These are phyloP conservation scores for Diaporthe aspalathi DNA, from an alignment of 2,329 filamentous ascomycete genomes.

Conservation along the genomic window DNA sequence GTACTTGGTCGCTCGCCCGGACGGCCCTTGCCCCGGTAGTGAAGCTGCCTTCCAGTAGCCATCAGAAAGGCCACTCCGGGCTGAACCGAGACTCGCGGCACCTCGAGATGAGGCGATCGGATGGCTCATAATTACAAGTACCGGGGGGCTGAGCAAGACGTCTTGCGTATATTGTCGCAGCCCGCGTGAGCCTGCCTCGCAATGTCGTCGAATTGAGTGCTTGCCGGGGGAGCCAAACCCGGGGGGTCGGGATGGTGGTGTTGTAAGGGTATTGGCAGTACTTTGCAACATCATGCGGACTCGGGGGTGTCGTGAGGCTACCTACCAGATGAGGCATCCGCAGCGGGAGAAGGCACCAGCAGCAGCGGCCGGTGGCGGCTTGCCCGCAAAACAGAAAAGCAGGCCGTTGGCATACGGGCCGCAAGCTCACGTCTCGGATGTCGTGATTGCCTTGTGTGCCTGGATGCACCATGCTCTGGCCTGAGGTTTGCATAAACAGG, in stretches of 20 bases:
- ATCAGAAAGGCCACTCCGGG: not conserved
- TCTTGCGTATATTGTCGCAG: conserved; percentile 29
- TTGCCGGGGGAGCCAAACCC: not conserved
- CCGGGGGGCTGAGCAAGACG: conserved; percentile 15
- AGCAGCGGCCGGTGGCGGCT: conserved; percentile 16
- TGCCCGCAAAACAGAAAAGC: conserved; percentile 12
- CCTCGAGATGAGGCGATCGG: conserved; percentile 1
- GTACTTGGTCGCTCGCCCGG: not conserved
- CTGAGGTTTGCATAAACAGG: conserved; percentile 17
- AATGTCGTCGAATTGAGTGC: conserved; percentile 20
- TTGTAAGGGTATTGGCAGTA: not conserved
- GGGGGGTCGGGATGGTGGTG: not conserved
- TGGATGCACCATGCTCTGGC: conserved; percentile 24
- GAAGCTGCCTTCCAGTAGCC: not conserved
- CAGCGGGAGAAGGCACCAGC: not conserved
- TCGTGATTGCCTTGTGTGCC: conserved; percentile 25
- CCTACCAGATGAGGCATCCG: conserved; percentile 26
- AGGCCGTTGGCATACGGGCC: conserved; percentile 14
- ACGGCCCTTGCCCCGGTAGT: not conserved
- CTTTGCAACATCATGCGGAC: conserved; percentile 30
- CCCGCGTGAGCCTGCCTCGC: not conserved
- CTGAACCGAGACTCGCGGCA: not conserved
- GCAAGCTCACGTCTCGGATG: conserved; percentile 19
- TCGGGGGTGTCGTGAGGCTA: conserved; percentile 3
- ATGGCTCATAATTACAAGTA: conserved; percentile 13